Evolutionary conservation across 1,284 basidiomycete species (phyloP), one percentile per base, ranked within the genome.

Genomic region (Ganoderma lucidum): DNA sequence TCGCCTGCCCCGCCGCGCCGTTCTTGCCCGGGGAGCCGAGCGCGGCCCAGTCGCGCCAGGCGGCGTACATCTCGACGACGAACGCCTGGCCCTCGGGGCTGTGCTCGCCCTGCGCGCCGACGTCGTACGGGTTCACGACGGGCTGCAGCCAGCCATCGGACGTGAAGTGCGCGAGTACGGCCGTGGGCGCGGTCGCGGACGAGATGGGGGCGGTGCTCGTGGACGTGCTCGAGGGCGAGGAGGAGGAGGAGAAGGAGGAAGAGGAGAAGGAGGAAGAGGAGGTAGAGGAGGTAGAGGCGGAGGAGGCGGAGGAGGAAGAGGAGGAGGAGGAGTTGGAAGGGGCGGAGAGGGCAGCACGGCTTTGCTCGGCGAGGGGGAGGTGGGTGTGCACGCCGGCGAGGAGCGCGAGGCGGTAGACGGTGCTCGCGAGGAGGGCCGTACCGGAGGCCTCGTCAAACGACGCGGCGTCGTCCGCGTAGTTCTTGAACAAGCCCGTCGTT

Each of bases 361-460:
- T 83, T 23, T 79, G 78, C 75, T 93, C 90, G 0, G 94, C 93
- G 12, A 81, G 74, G 0, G 87, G 83, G n/a, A 91, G 74, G 74
- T 88, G 80, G 2, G 80, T 82, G 70, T 87, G 83, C 6, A 86
- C 82, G 30, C 83, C 81, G 53, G 84, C 80, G 28, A 94, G 76
- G 0, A 89, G 78, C 0, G 88, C 87, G 62, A 91, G 82, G 8
- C 91, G 87, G 80, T 94, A 95, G 4, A 94, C 93, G 0, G 92
- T 89, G 66, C 90, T 86, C 0, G 95, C 93, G 64, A 97, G 82
- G 44, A 97, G 85, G 0, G 94, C 90, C 0, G 93, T 90, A 6
- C 90, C 90, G 0, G 94, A 81, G 0, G 91, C 87, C 74, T 97
- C 96, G 75, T 88, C 85, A 76, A 97, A 97, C 58, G 89, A 87